Base-by-base conservation (phyloP, 2,329 filamentous ascomycete genomes). In the Triangularia setosa region DNA sequence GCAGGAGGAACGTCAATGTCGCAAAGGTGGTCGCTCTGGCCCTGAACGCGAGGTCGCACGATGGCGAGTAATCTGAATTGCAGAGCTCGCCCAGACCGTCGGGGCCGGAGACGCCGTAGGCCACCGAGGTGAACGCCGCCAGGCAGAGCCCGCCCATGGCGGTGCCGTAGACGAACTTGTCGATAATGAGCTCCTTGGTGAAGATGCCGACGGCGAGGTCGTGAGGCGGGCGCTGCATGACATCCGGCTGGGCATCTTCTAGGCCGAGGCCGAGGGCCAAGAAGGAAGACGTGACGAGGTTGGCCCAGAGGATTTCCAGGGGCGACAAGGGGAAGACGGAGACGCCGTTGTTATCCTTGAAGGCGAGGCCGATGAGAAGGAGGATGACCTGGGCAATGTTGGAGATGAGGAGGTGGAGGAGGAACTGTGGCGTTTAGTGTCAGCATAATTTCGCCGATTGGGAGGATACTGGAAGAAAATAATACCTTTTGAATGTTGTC, bases 291-390 rank as follows among this genome's bases (percentile, higher is more conserved):
- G 89, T 92, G 61, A 91, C 84, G 72, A 92, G 85, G 73, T 91
- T 92, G 67, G 90, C 87, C 89, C 89, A 92, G 30, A 92, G 83
- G 71, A 91, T 90, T 72, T 92, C 88, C 3, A 92, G 82, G 0
- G 89, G 89, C 0, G 87, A 87, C 14, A 92, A 80, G 0, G 89
- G 89, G 72, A 91, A 91, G 14, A 91, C 85, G 0, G 88, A 89
- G 16, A 85, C 76, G 12, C 79, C 78, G 1, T 79, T 73, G 0
- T 67, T 69, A 70, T 91, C 89, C 74, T 88, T 87, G 79, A 91
- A 91, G 0, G 83, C 83, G 4, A 92, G 83, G 58, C 87, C 89
- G 61, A 91, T 84, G 18, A 92, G 81, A 12, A 92, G 80, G 0
- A 89, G 82, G 68, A 88, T 78, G 6, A 90, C 90, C 74, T 91